Conservation (phyloP, 208 protist species). For the Wallacemonas rigidus region DNA sequence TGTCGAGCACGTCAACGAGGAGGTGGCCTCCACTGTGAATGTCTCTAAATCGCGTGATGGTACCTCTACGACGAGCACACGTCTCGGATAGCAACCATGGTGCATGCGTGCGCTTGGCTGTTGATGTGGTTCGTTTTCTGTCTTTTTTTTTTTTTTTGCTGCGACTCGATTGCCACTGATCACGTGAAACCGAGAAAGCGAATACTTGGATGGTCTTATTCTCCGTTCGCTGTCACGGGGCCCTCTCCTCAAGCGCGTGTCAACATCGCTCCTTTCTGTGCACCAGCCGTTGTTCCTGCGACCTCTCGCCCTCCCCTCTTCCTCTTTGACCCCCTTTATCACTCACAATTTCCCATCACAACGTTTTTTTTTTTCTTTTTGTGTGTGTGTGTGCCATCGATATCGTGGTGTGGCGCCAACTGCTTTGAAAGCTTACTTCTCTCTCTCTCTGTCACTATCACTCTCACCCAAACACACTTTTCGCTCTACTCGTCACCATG, state of each 20-base stretch:
- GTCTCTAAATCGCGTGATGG: conserved; percentile 7
- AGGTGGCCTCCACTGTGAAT: conserved; percentile 29
- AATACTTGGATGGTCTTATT: no score
- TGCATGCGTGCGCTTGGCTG: background rate
- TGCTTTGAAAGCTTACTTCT: background rate
- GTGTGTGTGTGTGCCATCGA: background rate
- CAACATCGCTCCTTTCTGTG: no score
- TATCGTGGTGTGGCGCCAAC: background rate
- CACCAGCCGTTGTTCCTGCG: no score
- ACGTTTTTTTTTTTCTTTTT: background rate
- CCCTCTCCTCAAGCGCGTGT: no score
- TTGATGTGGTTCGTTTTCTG: background rate
- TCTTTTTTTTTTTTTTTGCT: background rate
- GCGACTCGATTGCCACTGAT: no score
- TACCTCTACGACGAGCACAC: conserved; percentile 8
- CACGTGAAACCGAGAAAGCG: no score
- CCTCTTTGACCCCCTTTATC: no score
- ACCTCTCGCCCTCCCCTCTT: no score
- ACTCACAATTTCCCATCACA: background rate
- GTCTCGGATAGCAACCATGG: background rate
- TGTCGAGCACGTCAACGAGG: conserved; percentile 47
- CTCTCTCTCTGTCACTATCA: background rate
- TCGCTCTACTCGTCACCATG: background rate
- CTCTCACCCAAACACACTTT: background rate
- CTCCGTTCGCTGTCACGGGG: no score